These are phyloP conservation scores for Mycena galericulata DNA, from an alignment of 768 basidiomycete species.

Conservation along the genomic window DNA sequence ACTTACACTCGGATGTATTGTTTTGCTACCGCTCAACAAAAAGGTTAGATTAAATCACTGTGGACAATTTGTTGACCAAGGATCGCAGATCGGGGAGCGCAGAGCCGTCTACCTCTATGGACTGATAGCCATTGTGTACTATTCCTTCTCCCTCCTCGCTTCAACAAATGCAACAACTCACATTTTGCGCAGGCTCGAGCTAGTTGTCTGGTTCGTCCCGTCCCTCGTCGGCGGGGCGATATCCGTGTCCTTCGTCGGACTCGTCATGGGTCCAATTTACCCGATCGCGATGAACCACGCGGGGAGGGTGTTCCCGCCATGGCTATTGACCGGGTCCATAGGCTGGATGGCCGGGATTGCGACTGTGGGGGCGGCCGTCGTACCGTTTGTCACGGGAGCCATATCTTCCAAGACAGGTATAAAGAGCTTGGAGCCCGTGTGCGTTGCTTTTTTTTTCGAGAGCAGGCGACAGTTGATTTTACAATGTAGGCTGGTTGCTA, in stretches of 20 bases:
- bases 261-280: constrained; percentile 81
- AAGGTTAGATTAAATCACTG: constrained; percentile 45
- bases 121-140: constrained; percentile 60
- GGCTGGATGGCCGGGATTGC: constrained; percentile 79
- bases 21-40: constrained; percentile 65
- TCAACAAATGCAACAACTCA: too few relatives aligned
- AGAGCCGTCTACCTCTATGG: constrained; percentile 65
- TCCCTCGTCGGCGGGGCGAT: constrained; percentile 75
- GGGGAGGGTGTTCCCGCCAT: constrained; percentile 73
- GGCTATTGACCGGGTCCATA: constrained; percentile 72
- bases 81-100: constrained; percentile 65
- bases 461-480: too few relatives aligned
- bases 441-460: constrained; percentile 45
- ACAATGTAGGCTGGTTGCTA: too few relatives aligned
- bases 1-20: constrained; percentile 65
- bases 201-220: constrained; percentile 77
- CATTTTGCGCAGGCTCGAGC: constrained; percentile 59
- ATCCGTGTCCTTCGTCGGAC: constrained; percentile 71
- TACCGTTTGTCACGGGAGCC: constrained; percentile 80
- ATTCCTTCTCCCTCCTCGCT: neutral
- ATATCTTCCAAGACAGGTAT: constrained; percentile 74
- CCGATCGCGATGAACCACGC: constrained; percentile 80
- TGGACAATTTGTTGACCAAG: too few relatives aligned
- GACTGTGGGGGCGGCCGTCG: constrained; percentile 75
- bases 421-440: constrained; percentile 71